Evolutionary conservation across 2,329 filamentous ascomycete genomes (phyloP), one percentile per base, ranked within the genome.

Genomic region (Neofusicoccum parvum): DNA sequence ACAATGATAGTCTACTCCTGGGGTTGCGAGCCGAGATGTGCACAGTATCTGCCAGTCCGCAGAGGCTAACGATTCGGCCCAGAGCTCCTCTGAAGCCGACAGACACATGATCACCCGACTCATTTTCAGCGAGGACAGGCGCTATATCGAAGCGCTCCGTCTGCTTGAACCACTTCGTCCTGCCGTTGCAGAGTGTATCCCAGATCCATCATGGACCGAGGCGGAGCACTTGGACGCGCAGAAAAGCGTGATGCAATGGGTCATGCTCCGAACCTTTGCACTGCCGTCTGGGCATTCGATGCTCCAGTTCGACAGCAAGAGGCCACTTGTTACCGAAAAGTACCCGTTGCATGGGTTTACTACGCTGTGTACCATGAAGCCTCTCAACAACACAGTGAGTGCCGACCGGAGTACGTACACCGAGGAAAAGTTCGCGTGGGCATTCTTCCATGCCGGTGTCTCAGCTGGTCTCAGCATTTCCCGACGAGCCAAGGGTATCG

Each of bases 391-490:
- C 41, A 96, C 92, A 2, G 91, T 99, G 36, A 94, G 92, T n/a
- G 93, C 95, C 6, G 95, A 99, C 74, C 92, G 94, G 72, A 84
- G 86, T 5, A 83, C 90, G 2, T 96, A 96, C 72, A 94, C 92
- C 0, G 95, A 99, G 79, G 95, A 99, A 72, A 98, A 96, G 77
- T 92, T 97, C 46, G 94, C 92, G 74, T 99, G 95, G 95, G 94
- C 94, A 0, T 99, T 97, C 79, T 99, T 99, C 79, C 95, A 99
- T 75, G 92, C 96, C 66, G 95, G 95, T 6, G 94, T 96, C 36
- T 91, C 94, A n/a, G 92, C 92, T 27, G 95, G 95, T 3, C 81
- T 99, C 32, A 92, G 93, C 65, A 96, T 99, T 60, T 97, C 95
- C 5, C 90, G 89, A 12, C 86, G 92, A 65, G 94, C 94, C 3